Base-by-base conservation (phyloP, 73 alveolate genomes). In the Uronychia binucleata region DNA sequence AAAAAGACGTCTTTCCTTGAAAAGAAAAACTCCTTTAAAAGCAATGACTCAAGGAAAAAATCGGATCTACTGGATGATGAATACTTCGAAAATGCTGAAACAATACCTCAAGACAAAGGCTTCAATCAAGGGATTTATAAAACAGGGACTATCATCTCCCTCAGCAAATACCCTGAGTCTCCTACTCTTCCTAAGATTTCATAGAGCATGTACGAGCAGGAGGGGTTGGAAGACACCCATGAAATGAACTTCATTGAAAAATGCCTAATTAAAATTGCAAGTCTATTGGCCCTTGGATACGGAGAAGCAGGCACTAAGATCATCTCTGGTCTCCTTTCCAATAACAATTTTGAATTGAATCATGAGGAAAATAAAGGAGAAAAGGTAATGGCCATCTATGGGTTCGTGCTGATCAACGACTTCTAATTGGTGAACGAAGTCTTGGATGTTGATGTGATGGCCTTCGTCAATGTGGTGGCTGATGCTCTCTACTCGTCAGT, bases 381-480 rank as follows among this genome's bases (percentile, higher is more conserved):
- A 25, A 87, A 94, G 59, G 91, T 83, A 31, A 77, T 87, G 59
- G 98, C 97, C n/a, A 91, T 95, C 35, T 95, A 85, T 91, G 98
- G 98, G 25, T 95, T 95, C 80, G 94, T 97, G 75, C 96, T 90
- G 79, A 95, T 95, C 30, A 89, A 97, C 27, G 88, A 95, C 59
- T 95, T 95, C 81, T 83, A 96, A 25, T 97, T 91, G 59, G 93
- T 95, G 1, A 89, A 95, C 28, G 96, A 93, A 85, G 95, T 91
- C 0, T 76, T 95, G 28, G 80, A 86, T 94, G 98, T 94, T 88
- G 98, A 90, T 57, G 99, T 97, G 26, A 93, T 97, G 96, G 93
- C 95, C 75, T 91, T 96, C 83, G 99, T 97, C 26, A 97, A 97
- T 81, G 97, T 95, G 83, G 94, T 97, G 13, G 99, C 99, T 11